Evolutionary conservation across 2,329 filamentous ascomycete species (phyloP).

Genomic region (Beauveria medogensis): DNA sequence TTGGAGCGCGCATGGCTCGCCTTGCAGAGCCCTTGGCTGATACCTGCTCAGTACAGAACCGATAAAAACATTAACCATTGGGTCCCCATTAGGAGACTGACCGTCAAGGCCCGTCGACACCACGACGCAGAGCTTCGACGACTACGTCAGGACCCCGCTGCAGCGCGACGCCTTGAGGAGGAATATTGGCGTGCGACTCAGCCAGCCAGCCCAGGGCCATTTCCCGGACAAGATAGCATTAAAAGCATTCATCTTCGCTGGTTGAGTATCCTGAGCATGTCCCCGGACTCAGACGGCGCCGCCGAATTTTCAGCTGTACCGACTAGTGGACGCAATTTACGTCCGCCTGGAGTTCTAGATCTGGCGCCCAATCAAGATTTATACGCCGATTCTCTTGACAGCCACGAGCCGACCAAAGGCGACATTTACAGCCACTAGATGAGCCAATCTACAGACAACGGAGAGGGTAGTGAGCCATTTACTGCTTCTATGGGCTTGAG

Average conservation of each 20-base stretch:
- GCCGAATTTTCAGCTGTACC: not conserved
- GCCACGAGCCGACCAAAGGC: not conserved
- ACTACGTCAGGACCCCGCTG: constrained; percentile 21
- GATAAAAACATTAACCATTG: constrained; percentile 28
- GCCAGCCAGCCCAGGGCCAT: constrained; percentile 24
- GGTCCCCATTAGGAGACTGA: constrained; percentile 32
- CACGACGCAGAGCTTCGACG: constrained; percentile 28
- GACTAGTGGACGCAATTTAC: not conserved
- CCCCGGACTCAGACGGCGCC: not conserved
- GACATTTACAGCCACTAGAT: not conserved
- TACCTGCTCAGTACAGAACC: constrained; percentile 22
- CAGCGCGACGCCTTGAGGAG: constrained; percentile 21
- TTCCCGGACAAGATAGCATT: constrained; percentile 15
- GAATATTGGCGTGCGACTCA: constrained; percentile 20
- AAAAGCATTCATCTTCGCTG: constrained; percentile 24
- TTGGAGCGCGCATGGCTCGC: constrained; percentile 40
- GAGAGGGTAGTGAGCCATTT: not conserved
- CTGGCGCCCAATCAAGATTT: not conserved
- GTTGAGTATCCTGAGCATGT: constrained; percentile 20
- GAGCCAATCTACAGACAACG: not conserved
- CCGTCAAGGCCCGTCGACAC: constrained; percentile 29
- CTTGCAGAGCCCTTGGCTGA: constrained; percentile 36
- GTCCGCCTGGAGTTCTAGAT: too few relatives aligned
- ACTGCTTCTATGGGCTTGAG: constrained; percentile 7
- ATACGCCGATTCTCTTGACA: not conserved